Percentiles rank a stretch among this genome's conserved stretches.
phyloP scores from a whole-genome alignment of 805 yeast species.

The Candida mattraensis region DNA sequence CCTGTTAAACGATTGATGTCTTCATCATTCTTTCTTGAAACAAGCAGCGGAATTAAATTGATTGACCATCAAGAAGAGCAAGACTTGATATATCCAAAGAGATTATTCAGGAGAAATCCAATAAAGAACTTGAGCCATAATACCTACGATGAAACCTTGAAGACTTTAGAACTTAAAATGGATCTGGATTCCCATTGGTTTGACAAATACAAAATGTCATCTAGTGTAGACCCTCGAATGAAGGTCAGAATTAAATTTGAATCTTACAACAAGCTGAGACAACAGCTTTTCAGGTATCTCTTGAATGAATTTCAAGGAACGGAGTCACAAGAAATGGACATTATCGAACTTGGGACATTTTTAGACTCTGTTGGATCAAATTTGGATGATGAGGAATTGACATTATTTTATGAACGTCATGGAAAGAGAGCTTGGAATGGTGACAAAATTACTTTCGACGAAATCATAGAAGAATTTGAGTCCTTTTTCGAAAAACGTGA shows the following conservation, averaged over 20 bases:
- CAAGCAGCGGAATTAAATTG: conserved; percentile 12
- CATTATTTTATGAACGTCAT: conserved; percentile 48
- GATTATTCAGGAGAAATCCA: conserved; percentile 27
- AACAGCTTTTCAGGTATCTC: conserved; percentile 67
- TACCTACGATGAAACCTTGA: conserved; percentile 41
- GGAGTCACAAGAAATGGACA: conserved; percentile 46
- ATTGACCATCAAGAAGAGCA: conserved; percentile 16
- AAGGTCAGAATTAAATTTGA: conserved; percentile 63
- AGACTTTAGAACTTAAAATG: conserved; percentile 39
- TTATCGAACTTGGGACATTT: conserved; percentile 61
- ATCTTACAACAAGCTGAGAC: conserved; percentile 62
- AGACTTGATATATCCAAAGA: conserved; percentile 15
- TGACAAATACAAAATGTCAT: conserved; percentile 35
- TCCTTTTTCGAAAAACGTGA: conserved; percentile 32
- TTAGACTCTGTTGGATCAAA: conserved; percentile 64
- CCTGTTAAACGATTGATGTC: conserved; percentile 43
- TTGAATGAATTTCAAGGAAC: conserved; percentile 49
- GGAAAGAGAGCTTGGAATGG: conserved; percentile 54
- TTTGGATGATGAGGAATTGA: conserved; percentile 53
- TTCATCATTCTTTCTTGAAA: conserved; percentile 9
- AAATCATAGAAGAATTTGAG: conserved; percentile 49
- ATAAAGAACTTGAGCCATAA: conserved; percentile 34
- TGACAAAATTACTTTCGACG: conserved; percentile 44
- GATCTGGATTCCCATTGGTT: conserved; percentile 29
- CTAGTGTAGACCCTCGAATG: conserved; percentile 51